These are phyloP conservation scores for Thraustotheca clavata DNA, from an alignment of 352 stramenopile species.

Conservation along the genomic window DNA sequence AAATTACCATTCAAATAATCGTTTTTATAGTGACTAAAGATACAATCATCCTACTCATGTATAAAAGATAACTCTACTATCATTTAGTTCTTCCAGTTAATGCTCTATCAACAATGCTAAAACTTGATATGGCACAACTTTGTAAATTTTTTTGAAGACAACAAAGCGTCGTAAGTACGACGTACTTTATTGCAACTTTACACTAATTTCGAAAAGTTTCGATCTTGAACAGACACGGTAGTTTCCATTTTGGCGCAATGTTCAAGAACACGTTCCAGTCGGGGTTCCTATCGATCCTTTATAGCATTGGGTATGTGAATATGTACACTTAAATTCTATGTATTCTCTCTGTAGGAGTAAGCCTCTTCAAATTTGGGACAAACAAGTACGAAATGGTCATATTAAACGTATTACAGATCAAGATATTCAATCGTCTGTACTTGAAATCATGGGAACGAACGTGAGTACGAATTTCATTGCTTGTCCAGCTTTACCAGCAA, in stretches of 20 bases:
- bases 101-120: no score
- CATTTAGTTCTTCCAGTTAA: no score
- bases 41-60: no score
- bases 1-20: no score
- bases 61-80: no score
- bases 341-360: slow-evolving; percentile 75
- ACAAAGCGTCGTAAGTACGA: no score
- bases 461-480: slow-evolving; percentile 97
- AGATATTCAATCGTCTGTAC: slow-evolving; percentile 96
- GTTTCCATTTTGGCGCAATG: slow-evolving; percentile 47
- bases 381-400: slow-evolving; percentile 96
- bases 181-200: slow-evolving; percentile 75
- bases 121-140: no score
- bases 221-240: background rate
- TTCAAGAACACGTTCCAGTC: slow-evolving; percentile 98
- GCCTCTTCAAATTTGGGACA: slow-evolving; percentile 97
- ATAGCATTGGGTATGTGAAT: slow-evolving; percentile 87
- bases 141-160: no score
- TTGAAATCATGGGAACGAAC: slow-evolving; percentile 98
- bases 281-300: slow-evolving; percentile 96
- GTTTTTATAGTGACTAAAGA: no score
- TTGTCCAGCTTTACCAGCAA: slow-evolving; percentile 89
- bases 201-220: slow-evolving; percentile 44
- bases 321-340: background rate
- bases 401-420: slow-evolving; percentile 98